Evolutionary conservation across 2,329 filamentous ascomycete genomes (phyloP).

Genomic region (Colletotrichum sp.): DNA sequence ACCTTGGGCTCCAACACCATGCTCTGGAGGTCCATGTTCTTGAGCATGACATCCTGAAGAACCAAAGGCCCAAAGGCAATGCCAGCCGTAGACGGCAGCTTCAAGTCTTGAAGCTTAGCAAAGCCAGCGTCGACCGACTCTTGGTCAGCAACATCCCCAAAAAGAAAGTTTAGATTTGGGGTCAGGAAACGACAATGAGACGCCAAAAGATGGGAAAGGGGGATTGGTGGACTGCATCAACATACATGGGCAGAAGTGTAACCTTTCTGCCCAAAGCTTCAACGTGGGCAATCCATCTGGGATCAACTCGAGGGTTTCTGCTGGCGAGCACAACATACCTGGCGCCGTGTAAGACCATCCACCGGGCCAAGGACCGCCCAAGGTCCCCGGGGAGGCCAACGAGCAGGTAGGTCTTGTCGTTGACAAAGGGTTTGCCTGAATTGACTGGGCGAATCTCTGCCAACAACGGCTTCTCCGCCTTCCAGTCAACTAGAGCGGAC

Average conservation of each 20-base stretch:
- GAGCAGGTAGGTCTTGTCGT: constrained; percentile 34
- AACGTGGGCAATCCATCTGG: background rate
- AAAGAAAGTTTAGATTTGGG: background rate
- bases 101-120: constrained; percentile 8
- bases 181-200: background rate
- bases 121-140: constrained; percentile 21
- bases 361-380: constrained; percentile 37
- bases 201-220: too few species aligned
- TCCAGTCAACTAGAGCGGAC: background rate
- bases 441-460: background rate
- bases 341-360: constrained; percentile 38
- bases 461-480: background rate
- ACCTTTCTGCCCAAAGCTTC: background rate
- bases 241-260: constrained; percentile 8
- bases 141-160: background rate
- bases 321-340: constrained; percentile 37
- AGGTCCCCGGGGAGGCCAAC: constrained; percentile 32
- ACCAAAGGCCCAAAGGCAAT: constrained; percentile 51
- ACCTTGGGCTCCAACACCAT: constrained; percentile 38
- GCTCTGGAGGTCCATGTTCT: constrained; percentile 28
- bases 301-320: constrained; percentile 31
- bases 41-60: constrained; percentile 39
- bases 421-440: constrained; percentile 9
- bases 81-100: constrained; percentile 40
- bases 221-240: background rate